A percentile compares a stretch with the other conserved stretches of the same genome.
phyloP scores from a whole-genome alignment of 2,329 filamentous ascomycete species.

The Arthroderma uncinatum region DNA sequence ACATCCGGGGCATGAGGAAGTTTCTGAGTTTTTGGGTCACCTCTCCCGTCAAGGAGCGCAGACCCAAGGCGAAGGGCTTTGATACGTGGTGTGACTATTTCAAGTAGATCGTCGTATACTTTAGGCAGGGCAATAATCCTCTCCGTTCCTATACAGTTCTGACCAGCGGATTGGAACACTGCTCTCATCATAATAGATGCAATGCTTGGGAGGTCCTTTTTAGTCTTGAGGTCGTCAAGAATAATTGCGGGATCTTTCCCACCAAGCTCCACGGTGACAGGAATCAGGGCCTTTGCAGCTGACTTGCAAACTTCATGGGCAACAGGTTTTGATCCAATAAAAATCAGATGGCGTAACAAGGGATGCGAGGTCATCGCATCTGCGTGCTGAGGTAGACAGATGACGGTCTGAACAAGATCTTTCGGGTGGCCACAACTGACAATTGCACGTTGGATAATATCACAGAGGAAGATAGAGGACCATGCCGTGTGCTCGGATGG shows the following conservation, averaged over 20 bases:
- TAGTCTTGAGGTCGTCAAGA: slow-evolving; percentile 60
- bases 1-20: slow-evolving; percentile 48
- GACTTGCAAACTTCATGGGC: slow-evolving; percentile 80
- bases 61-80: slow-evolving; percentile 64
- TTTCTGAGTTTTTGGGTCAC: slow-evolving; percentile 12
- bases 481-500: slow-evolving; percentile 92
- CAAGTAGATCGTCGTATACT: slow-evolving; percentile 64
- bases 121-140: slow-evolving; percentile 69
- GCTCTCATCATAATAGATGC: slow-evolving; percentile 78
- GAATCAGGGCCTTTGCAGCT: slow-evolving; percentile 75
- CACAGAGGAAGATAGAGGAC: slow-evolving; percentile 73
- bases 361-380: slow-evolving; percentile 74
- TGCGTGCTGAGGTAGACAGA: slow-evolving; percentile 79
- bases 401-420: slow-evolving; percentile 69
- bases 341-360: slow-evolving; percentile 77
- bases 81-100: slow-evolving; percentile 62
- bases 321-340: slow-evolving; percentile 82
- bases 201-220: slow-evolving; percentile 54
- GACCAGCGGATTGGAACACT: slow-evolving; percentile 86
- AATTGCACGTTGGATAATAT: slow-evolving; percentile 67
- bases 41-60: slow-evolving; percentile 42
- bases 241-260: slow-evolving; percentile 90
- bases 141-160: slow-evolving; percentile 97
- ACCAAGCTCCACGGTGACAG: slow-evolving; percentile 80
- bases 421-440: slow-evolving; percentile 71